Evolutionary conservation across 805 yeast species (phyloP).

Genomic region (Saturnispora halmiae): DNA sequence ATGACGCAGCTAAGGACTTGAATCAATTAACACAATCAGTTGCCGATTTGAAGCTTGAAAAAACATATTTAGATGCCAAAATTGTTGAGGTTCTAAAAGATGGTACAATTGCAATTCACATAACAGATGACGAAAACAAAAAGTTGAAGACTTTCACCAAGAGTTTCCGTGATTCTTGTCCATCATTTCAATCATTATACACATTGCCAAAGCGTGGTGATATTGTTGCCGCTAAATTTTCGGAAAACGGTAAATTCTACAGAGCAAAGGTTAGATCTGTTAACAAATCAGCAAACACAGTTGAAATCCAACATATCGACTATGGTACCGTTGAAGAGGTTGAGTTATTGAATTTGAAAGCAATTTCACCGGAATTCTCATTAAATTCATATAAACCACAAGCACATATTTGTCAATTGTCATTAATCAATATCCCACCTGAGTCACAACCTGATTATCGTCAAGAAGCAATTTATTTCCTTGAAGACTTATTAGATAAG

Average conservation of each 20-base stretch:
- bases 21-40: conserved; percentile 15
- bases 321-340: conserved; percentile 48
- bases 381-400: conserved; percentile 37
- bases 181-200: conserved; percentile 30
- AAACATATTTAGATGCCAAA: conserved; percentile 41
- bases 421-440: conserved; percentile 51
- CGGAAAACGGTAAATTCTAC: conserved; percentile 45
- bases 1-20: conserved; percentile 36
- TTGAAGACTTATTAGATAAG: conserved; percentile 47
- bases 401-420: conserved; percentile 46
- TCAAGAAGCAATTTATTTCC: conserved; percentile 42
- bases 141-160: conserved; percentile 38
- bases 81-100: conserved; percentile 38
- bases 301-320: conserved; percentile 51
- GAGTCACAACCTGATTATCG: conserved; percentile 44
- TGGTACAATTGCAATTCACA: conserved; percentile 41
- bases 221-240: conserved; percentile 43
- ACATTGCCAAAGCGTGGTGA: conserved; percentile 45
- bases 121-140: conserved; percentile 31
- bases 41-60: conserved; percentile 23
- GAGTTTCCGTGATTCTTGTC: conserved; percentile 33
- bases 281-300: conserved; percentile 36
- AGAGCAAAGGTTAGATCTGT: conserved; percentile 45
- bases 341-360: conserved; percentile 36
- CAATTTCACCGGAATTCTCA: conserved; percentile 43